phyloP scores from a whole-genome alignment of 306 rosid genomes.

The Vigna radiata region DNA sequence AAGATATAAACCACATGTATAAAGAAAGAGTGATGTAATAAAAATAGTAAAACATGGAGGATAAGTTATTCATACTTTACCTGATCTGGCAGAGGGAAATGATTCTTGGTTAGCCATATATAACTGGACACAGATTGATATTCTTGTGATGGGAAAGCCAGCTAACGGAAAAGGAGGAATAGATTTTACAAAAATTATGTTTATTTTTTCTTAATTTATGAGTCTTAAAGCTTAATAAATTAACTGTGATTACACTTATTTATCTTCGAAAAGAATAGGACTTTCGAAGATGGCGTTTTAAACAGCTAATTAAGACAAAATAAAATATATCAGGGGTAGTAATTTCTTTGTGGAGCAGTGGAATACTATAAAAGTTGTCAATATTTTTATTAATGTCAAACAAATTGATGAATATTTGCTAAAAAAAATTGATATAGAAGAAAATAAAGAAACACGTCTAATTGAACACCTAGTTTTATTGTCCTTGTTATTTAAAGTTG shows the following conservation, averaged over 20 bases:
- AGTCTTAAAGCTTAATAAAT: no score
- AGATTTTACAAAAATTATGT: background rate
- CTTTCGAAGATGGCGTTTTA: no score
- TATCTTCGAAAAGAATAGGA: no score
- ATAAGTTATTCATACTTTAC: background rate
- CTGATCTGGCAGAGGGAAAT: background rate
- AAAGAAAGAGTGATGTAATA: constrained; percentile 14
- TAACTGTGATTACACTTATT: no score
- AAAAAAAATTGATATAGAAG: background rate
- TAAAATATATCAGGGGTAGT: background rate
- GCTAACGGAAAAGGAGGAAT: background rate
- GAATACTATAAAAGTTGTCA: background rate
- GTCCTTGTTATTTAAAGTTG: background rate
- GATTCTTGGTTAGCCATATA: constrained; percentile 22
- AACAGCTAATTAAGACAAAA: background rate
- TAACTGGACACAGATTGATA: background rate
- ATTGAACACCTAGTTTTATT: background rate
- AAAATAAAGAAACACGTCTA: background rate
- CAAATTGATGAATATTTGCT: background rate
- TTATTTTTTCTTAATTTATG: constrained; percentile 4
- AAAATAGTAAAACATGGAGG: background rate
- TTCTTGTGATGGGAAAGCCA: background rate
- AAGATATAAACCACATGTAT: background rate
- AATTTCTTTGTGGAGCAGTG: background rate
- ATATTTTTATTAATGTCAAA: background rate